Percentiles rank a stretch among this genome's conserved stretches.
These are phyloP conservation scores for Curvularia verruculosa DNA, from an alignment of 2,329 filamentous ascomycete species.

Conservation along the genomic window DNA sequence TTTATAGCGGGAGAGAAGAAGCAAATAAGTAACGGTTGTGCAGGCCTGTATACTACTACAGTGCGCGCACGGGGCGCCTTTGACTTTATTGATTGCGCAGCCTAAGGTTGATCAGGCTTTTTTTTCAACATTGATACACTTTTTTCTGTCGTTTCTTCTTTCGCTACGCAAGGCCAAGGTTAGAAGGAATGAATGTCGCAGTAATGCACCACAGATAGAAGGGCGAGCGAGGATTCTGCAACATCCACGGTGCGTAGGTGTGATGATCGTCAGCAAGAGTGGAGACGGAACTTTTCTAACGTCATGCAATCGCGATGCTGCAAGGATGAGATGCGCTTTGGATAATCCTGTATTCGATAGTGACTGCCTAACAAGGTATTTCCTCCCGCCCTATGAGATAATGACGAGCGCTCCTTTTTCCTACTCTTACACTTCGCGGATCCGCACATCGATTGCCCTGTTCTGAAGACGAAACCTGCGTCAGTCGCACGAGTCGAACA, in stretches of 20 bases:
- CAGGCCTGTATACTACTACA: background rate
- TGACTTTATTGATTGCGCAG: background rate
- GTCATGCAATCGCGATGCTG: conserved; percentile 5
- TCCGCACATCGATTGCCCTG: background rate
- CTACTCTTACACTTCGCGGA: background rate
- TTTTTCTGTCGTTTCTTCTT: background rate
- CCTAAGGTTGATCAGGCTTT: background rate
- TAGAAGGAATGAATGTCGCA: background rate
- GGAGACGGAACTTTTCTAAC: background rate
- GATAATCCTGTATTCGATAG: background rate
- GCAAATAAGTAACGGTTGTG: background rate
- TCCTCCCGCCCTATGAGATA: background rate
- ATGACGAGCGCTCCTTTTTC: background rate
- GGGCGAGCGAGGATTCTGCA: background rate
- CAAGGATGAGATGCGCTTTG: background rate
- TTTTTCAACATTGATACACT: background rate
- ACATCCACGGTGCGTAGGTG: background rate
- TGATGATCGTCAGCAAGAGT: background rate
- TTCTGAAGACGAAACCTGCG: background rate
- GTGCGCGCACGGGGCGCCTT: background rate
- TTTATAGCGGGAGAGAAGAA: background rate
- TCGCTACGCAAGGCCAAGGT: background rate
- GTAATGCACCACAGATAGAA: background rate
- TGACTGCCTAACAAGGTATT: background rate
- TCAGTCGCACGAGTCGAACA: background rate